Evolutionary conservation across 1,284 basidiomycete species (phyloP).

Genomic region (Tilletia walkeri): DNA sequence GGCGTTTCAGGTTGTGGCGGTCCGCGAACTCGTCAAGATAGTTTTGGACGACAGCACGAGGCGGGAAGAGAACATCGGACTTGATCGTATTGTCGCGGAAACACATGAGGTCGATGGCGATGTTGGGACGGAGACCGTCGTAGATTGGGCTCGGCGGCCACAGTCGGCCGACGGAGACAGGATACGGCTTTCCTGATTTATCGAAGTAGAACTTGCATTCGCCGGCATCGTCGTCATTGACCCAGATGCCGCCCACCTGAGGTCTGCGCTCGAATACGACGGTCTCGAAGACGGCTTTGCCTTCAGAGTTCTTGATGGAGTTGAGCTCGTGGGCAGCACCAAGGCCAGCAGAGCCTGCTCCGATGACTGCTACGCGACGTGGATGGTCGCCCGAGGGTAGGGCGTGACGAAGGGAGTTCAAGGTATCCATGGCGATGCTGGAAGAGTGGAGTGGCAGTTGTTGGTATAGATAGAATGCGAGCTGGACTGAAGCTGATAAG

Average conservation of each 20-base stretch:
- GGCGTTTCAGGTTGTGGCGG: conserved; percentile 1
- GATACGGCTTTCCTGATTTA: conserved; percentile 18
- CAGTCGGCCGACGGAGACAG: conserved; percentile 12
- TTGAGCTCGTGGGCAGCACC: conserved; percentile 56
- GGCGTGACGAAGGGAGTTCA: no score
- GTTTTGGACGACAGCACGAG: conserved; percentile 39
- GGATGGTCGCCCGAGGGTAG: no score
- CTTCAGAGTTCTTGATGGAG: conserved; percentile 29
- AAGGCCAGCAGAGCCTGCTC: conserved; percentile 58
- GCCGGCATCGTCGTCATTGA: conserved; percentile 36
- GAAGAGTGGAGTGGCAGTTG: no score
- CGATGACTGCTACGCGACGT: conserved; percentile 57
- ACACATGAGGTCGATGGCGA: conserved; percentile 54
- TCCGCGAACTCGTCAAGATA: conserved; percentile 58
- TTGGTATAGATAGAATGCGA: no score
- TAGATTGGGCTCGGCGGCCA: conserved; percentile 45
- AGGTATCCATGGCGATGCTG: no score
- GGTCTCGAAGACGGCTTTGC: conserved; percentile 16
- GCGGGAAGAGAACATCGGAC: conserved; percentile 27
- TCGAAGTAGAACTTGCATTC: conserved; percentile 49
- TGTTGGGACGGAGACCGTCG: conserved; percentile 51
- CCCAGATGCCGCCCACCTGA: conserved; percentile 37
- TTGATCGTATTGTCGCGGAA: conserved; percentile 36
- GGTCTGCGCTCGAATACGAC: conserved; percentile 39
- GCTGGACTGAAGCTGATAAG: no score